Evolutionary conservation across 192 early-diverging fungal species (phyloP).

Genomic region (Jimgerdemannia flammicorona): DNA sequence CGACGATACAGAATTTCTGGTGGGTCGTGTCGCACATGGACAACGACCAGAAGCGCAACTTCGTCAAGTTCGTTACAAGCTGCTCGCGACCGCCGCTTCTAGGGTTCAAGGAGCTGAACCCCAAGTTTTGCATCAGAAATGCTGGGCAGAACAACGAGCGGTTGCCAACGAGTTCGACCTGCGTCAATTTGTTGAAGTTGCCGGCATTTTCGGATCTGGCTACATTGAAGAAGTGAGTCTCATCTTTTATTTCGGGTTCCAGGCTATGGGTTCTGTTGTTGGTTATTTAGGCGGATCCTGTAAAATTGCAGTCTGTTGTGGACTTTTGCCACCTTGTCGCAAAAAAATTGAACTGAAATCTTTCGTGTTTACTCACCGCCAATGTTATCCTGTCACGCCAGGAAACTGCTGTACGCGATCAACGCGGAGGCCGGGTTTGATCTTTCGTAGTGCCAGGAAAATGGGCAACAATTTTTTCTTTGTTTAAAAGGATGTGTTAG

Average conservation of each 20-base stretch:
- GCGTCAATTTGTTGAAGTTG: slow-evolving; percentile 90
- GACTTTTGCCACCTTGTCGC: no score
- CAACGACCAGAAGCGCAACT: slow-evolving; percentile 39
- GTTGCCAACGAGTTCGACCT: slow-evolving; percentile 78
- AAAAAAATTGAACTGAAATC: not conserved
- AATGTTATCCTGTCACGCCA: slow-evolving; percentile 23
- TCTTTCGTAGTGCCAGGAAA: slow-evolving; percentile 54
- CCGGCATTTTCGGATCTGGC: slow-evolving; percentile 60
- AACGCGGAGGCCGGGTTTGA: slow-evolving; percentile 89
- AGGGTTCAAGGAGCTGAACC: slow-evolving; percentile 78
- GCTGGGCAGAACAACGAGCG: slow-evolving; percentile 66
- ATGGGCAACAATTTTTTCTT: no score
- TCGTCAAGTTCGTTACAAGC: slow-evolving; percentile 88
- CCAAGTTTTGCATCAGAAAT: slow-evolving; percentile 66
- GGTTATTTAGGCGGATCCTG: not conserved
- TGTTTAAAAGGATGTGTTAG: no score
- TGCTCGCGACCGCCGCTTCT: slow-evolving; percentile 88
- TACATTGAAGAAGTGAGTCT: not conserved
- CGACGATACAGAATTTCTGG: slow-evolving; percentile 74
- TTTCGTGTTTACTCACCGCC: slow-evolving; percentile 5
- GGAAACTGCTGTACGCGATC: slow-evolving; percentile 86
- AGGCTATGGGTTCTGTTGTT: not conserved
- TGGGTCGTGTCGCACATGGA: slow-evolving; percentile 37
- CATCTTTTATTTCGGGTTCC: not conserved
- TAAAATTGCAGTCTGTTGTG: no score